A percentile compares a stretch with the other conserved stretches of the same genome.
Conservation (phyloP, 2,329 filamentous ascomycete genomes). For the Penicillium olsonii region DNA sequence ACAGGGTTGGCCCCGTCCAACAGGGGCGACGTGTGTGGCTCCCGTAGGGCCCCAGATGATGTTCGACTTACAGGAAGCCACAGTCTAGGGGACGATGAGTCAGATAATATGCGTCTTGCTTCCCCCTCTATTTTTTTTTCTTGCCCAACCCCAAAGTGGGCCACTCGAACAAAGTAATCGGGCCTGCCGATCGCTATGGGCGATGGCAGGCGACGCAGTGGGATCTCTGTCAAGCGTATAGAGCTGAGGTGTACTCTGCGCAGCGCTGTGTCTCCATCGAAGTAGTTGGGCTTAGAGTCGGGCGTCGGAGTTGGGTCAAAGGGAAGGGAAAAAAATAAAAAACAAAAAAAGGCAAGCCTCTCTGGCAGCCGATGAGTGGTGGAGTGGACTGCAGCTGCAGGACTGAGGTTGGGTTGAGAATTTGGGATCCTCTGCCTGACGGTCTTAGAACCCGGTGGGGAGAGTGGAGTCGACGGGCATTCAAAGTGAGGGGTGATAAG, state of each 20-base stretch:
- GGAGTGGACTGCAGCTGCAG: slow-evolving; percentile 26
- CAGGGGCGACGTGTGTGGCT: slow-evolving; percentile 17
- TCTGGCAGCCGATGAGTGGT: slow-evolving; percentile 21
- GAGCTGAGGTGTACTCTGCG: slow-evolving; percentile 28
- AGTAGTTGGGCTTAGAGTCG: slow-evolving; percentile 24
- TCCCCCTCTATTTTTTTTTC: slow-evolving; percentile 15
- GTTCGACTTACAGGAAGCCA: slow-evolving; percentile 25
- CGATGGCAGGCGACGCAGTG: slow-evolving; percentile 26
- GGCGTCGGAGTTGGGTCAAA: slow-evolving; percentile 17
- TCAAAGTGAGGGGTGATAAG: slow-evolving; percentile 18
- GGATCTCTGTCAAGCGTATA: slow-evolving; percentile 33
- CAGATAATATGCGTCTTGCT: slow-evolving; percentile 6
- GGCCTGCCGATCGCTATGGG: slow-evolving; percentile 32
- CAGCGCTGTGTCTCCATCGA: slow-evolving; percentile 40
- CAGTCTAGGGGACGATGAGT: slow-evolving; percentile 13
- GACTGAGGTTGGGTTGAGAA: slow-evolving; percentile 20
- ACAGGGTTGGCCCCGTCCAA: slow-evolving; percentile 25
- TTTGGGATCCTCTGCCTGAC: slow-evolving; percentile 24
- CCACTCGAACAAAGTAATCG: slow-evolving; percentile 19
- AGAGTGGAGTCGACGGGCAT: slow-evolving; percentile 17
- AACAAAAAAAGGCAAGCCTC: slow-evolving; percentile 7
- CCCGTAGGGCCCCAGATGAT: slow-evolving; percentile 17
- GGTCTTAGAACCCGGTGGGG: slow-evolving; percentile 24
- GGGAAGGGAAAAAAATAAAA: slow-evolving; percentile 3
- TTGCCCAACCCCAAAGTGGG: slow-evolving; percentile 20